These are phyloP conservation scores for Pelargonium citronellum DNA, from an alignment of 441 rosid species.

Conservation along the genomic window DNA sequence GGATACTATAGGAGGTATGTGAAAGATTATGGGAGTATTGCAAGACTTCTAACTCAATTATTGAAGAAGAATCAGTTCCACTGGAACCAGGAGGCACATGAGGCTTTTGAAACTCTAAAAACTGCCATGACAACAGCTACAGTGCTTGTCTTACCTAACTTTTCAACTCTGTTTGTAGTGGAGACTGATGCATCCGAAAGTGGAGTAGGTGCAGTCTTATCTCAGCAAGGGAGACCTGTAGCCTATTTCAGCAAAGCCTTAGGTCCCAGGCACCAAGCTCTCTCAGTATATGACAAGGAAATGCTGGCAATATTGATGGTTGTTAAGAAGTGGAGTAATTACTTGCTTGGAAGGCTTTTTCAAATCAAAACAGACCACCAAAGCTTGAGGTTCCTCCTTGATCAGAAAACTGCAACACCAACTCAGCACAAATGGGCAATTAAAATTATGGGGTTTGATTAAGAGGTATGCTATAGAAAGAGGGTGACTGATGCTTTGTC, in stretches of 20 bases:
- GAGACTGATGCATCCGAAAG: background rate
- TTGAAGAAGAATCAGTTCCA: background rate
- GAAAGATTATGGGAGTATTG: background rate
- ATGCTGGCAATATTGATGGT: background rate
- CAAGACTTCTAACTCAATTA: background rate
- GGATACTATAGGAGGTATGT: background rate
- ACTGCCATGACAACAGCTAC: background rate
- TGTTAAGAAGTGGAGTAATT: background rate
- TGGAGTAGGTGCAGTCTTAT: background rate
- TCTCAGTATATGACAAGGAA: background rate
- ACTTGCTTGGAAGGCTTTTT: background rate
- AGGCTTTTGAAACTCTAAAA: background rate
- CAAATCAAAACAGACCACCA: background rate
- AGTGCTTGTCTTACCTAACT: background rate
- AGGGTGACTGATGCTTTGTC: constrained; percentile 10
- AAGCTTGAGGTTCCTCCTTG: background rate
- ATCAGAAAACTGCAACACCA: background rate
- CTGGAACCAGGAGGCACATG: background rate
- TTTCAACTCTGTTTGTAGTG: background rate
- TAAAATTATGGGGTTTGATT: background rate
- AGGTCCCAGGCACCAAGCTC: background rate
- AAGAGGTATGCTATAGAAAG: background rate
- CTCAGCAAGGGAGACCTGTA: background rate
- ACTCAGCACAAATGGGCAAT: background rate
- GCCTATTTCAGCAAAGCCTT: background rate